These are phyloP conservation scores for Apostasia shenzhenica DNA, from an alignment of 106 monocot genomes.

Conservation along the genomic window DNA sequence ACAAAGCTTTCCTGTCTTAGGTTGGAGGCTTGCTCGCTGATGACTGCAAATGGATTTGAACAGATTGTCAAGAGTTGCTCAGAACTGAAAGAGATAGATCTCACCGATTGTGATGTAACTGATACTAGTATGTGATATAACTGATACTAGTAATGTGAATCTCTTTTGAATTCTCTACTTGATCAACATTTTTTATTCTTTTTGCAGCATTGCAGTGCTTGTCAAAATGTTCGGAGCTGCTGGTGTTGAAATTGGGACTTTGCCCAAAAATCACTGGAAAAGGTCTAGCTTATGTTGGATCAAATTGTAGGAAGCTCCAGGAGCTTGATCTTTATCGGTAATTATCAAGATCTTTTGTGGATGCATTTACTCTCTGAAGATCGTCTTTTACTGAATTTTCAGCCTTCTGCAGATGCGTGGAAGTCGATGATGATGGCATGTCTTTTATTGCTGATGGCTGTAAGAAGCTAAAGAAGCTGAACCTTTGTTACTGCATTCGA, in stretches of 20 bases:
- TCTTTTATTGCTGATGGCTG: slow-evolving; percentile 48
- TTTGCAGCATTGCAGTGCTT: slow-evolving; percentile 65
- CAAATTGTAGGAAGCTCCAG: slow-evolving; percentile 52
- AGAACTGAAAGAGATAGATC: slow-evolving; percentile 66
- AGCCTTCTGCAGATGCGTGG: slow-evolving; percentile 37
- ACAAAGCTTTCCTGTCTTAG: slow-evolving; percentile 40
- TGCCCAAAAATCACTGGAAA: slow-evolving; percentile 48
- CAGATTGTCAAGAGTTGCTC: slow-evolving; percentile 34
- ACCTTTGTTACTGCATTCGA: slow-evolving; percentile 70
- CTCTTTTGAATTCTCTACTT: not conserved
- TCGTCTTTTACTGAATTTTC: not conserved
- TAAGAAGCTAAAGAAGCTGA: slow-evolving; percentile 66
- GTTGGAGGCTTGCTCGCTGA: slow-evolving; percentile 63
- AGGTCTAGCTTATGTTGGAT: slow-evolving; percentile 56
- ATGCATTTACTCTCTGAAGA: not conserved
- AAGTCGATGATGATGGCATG: slow-evolving; percentile 58
- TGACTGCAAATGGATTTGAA: slow-evolving; percentile 68
- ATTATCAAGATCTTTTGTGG: not conserved
- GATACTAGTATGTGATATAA: slow-evolving; percentile 41
- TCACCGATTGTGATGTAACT: slow-evolving; percentile 67
- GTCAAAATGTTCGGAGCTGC: slow-evolving; percentile 51
- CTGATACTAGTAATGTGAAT: slow-evolving; percentile 39
- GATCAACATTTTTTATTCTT: not conserved
- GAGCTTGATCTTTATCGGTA: slow-evolving; percentile 89
- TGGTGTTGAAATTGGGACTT: slow-evolving; percentile 62